These are phyloP conservation scores for Cystobasidium onofrii DNA, from an alignment of 768 basidiomycete genomes.

Conservation along the genomic window DNA sequence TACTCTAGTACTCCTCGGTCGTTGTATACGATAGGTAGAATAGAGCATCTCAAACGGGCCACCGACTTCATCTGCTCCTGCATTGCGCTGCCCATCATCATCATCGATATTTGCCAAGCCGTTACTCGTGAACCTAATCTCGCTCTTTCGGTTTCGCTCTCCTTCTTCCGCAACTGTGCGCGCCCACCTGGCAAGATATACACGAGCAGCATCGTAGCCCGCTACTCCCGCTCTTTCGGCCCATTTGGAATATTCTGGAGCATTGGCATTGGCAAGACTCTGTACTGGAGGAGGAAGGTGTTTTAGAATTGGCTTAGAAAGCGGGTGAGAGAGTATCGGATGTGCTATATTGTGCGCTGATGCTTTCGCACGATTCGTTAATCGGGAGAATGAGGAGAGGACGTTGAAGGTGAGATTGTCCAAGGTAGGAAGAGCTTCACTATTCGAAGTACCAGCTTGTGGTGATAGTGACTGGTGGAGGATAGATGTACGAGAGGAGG, in stretches of 20 bases:
- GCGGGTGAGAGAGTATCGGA: conserved; percentile 86
- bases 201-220: conserved; percentile 90
- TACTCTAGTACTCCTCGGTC: conserved; percentile 72
- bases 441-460: not conserved
- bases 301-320: conserved; percentile 90
- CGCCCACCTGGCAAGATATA: conserved; percentile 95
- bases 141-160: conserved; percentile 72
- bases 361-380: conserved; percentile 53
- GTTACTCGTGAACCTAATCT: conserved; percentile 50
- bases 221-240: conserved; percentile 86
- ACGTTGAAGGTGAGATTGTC: conserved; percentile 48
- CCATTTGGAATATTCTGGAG: conserved; percentile 60
- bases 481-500: conserved; percentile 57
- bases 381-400: conserved; percentile 86
- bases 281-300: conserved; percentile 90
- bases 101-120: conserved; percentile 51
- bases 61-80: conserved; percentile 55
- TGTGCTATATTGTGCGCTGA: conserved; percentile 85
- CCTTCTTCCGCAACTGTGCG: conserved; percentile 89
- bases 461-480: conserved; percentile 63
- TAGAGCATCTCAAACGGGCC: conserved; percentile 28
- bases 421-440: conserved; percentile 35
- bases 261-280: conserved; percentile 69
- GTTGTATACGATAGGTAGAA: conserved; percentile 59
- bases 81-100: conserved; percentile 51